phyloP scores from a whole-genome alignment of 768 basidiomycete genomes.

The Leucocoprinus sp. region DNA sequence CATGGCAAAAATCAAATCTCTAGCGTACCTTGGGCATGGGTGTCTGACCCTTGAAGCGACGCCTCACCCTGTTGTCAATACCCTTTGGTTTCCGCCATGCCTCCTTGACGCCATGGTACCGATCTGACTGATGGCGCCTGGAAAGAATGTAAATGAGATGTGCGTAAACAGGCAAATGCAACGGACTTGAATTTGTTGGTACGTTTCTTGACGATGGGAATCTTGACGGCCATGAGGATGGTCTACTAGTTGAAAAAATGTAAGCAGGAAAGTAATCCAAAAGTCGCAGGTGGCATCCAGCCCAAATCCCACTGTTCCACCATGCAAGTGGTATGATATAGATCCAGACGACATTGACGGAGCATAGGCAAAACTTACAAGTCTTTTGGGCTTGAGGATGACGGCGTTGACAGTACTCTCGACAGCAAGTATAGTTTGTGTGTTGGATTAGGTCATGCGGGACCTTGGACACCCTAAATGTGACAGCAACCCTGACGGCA shows the following conservation, averaged over 20 bases:
- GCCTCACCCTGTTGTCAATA: constrained; percentile 97
- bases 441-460: constrained; percentile 22
- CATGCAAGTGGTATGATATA: no score
- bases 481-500: no score
- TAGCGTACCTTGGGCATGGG: constrained; percentile 88
- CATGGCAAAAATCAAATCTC: neutral
- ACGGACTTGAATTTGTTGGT: constrained; percentile 94
- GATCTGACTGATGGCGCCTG: constrained; percentile 98
- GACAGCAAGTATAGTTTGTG: constrained; percentile 13
- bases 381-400: constrained; percentile 42
- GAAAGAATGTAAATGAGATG: constrained; percentile 9
- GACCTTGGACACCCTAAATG: constrained; percentile 7
- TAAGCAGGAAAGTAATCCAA: constrained; percentile 23
- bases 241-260: constrained; percentile 18
- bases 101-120: constrained; percentile 95
- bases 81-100: constrained; percentile 99
- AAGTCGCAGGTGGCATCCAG: constrained; percentile 26
- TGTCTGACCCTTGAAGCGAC: constrained; percentile 91
- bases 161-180: neutral
- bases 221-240: constrained; percentile 47
- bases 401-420: constrained; percentile 29
- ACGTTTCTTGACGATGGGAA: constrained; percentile 83
- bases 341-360: no score
- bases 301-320: constrained; percentile 16
- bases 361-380: constrained; percentile 44